These are phyloP conservation scores for Phytophthora vignae DNA, from an alignment of 352 stramenopile genomes.

Conservation along the genomic window DNA sequence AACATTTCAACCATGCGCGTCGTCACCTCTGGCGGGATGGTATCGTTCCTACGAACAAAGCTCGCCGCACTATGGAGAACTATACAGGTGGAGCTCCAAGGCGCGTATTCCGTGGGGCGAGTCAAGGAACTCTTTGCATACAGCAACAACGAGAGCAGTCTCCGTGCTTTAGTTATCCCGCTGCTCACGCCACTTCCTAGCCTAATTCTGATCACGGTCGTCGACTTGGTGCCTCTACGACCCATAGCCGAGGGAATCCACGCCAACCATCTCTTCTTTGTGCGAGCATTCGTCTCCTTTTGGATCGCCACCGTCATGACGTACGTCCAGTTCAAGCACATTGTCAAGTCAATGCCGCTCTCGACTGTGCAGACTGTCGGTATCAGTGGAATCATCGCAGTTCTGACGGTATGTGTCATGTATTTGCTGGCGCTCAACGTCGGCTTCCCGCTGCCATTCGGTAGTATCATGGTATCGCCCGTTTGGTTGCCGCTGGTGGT, in stretches of 20 bases:
- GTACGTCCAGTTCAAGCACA: constrained; percentile 29
- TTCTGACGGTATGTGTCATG: background rate
- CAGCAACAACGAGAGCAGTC: constrained; percentile 1
- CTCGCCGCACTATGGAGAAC: constrained; percentile 15
- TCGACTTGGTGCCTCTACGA: constrained; percentile 20
- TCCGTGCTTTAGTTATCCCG: constrained; percentile 14
- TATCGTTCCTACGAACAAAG: constrained; percentile 2
- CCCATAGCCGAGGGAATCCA: constrained; percentile 8
- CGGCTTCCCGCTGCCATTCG: constrained; percentile 49
- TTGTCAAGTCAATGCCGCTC: constrained; percentile 14
- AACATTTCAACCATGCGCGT: background rate
- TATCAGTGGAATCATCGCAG: constrained; percentile 13
- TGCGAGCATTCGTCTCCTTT: constrained; percentile 19
- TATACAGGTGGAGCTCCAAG: constrained; percentile 27
- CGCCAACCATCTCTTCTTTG: constrained; percentile 23
- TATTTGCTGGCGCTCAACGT: constrained; percentile 23
- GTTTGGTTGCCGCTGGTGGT: constrained; percentile 20
- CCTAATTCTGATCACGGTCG: constrained; percentile 17
- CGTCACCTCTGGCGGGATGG: background rate
- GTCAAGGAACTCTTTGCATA: constrained; percentile 19
- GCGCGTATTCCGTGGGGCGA: constrained; percentile 22
- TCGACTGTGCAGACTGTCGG: constrained; percentile 1
- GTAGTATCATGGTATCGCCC: constrained; percentile 22
- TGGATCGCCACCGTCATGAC: constrained; percentile 19
- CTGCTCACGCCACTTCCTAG: constrained; percentile 22